phyloP scores from a whole-genome alignment of 495 filamentous ascomycete species.

The Penicillium flavigenum region DNA sequence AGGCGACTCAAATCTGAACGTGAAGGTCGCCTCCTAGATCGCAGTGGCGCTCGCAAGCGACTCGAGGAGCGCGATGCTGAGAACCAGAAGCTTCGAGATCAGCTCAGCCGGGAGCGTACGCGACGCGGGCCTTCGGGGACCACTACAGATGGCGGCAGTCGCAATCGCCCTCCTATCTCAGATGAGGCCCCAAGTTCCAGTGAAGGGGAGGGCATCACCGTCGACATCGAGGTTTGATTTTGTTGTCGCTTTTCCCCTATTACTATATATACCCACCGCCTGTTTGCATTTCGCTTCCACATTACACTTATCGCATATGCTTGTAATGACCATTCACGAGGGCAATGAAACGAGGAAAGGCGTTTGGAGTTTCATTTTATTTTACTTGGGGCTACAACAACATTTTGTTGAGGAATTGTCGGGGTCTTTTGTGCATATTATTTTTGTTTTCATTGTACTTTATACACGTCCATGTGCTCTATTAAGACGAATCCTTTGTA shows the following conservation, averaged over 20 bases:
- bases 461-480: constrained; percentile 18
- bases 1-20: constrained; percentile 83
- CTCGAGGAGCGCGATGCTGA: constrained; percentile 80
- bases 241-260: constrained; percentile 14
- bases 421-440: constrained; percentile 2
- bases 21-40: constrained; percentile 81
- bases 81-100: constrained; percentile 67
- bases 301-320: constrained; percentile 15
- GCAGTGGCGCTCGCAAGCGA: constrained; percentile 76
- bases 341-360: constrained; percentile 20
- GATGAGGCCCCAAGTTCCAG: constrained; percentile 44
- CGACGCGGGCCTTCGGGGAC: constrained; percentile 35
- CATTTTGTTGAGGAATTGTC: neutral
- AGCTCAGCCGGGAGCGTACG: constrained; percentile 65
- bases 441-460: constrained; percentile 14
- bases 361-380: constrained; percentile 5
- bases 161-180: constrained; percentile 16
- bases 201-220: constrained; percentile 45
- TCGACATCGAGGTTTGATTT: constrained; percentile 46
- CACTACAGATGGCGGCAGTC: constrained; percentile 16
- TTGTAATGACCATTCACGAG: constrained; percentile 24
- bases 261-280: constrained; percentile 24
- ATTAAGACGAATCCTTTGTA: constrained; percentile 7
- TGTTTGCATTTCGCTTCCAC: constrained; percentile 7
- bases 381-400: neutral